Evolutionary conservation across 2,329 filamentous ascomycete genomes (phyloP).

Genomic region (Colletotrichum kahawae): DNA sequence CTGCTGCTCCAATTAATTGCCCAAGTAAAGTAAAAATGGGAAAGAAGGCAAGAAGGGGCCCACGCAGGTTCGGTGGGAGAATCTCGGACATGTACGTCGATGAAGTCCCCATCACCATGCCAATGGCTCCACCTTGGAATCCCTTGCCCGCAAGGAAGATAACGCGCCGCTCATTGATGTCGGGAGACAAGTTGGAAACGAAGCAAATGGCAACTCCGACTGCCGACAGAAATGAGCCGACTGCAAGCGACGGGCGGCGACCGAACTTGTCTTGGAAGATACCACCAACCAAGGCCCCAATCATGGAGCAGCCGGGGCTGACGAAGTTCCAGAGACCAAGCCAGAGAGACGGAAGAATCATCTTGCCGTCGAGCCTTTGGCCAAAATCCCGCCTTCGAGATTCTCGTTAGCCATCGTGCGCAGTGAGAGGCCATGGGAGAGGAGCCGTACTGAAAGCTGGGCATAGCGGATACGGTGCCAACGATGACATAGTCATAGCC

Average conservation of each 20-base stretch:
- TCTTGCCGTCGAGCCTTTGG: constrained; percentile 29
- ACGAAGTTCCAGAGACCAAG: constrained; percentile 48
- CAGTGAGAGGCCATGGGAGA: background rate
- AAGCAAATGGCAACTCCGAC: constrained; percentile 37
- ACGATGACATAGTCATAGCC: constrained; percentile 34
- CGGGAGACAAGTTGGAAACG: constrained; percentile 24
- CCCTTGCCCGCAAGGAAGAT: constrained; percentile 50
- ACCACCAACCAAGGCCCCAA: constrained; percentile 42
- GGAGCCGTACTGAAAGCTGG: constrained; percentile 29
- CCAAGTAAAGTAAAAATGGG: constrained; percentile 54
- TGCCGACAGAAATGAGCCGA: constrained; percentile 41
- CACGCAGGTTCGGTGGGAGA: constrained; percentile 49
- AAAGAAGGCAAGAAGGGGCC: constrained; percentile 52
- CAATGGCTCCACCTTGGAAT: constrained; percentile 49
- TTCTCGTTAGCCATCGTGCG: background rate
- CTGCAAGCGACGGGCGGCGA: constrained; percentile 37
- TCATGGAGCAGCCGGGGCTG: constrained; percentile 40
- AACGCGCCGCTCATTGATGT: constrained; percentile 32
- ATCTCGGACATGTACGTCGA: constrained; percentile 57
- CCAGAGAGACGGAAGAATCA: constrained; percentile 47
- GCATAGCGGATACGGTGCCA: constrained; percentile 35
- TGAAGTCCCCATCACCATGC: constrained; percentile 45
- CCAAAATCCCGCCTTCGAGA: constrained; percentile 36
- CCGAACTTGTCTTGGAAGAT: constrained; percentile 44
- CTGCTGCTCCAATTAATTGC: constrained; percentile 49